These are phyloP conservation scores for Fusarium lateritium DNA, from an alignment of 2,329 filamentous ascomycete species.

Conservation along the genomic window DNA sequence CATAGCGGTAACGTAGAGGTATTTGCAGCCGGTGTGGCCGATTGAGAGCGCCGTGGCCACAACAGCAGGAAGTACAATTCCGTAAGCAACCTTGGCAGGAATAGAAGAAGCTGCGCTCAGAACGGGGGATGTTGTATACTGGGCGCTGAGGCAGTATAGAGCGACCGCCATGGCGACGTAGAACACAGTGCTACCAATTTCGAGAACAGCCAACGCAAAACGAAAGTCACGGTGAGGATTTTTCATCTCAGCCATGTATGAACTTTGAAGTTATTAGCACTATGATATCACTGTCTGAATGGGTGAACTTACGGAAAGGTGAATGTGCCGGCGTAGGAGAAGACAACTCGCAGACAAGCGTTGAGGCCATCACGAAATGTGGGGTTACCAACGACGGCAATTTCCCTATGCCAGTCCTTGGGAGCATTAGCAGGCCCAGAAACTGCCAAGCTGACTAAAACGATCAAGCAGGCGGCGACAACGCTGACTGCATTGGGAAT, in stretches of 20 bases:
- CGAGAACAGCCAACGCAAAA: constrained; percentile 41
- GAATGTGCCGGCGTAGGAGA: constrained; percentile 48
- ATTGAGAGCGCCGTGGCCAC: constrained; percentile 45
- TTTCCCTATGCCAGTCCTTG: constrained; percentile 35
- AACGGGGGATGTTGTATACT: constrained; percentile 44
- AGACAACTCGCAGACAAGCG: constrained; percentile 44
- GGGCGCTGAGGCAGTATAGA: constrained; percentile 45
- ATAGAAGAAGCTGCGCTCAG: constrained; percentile 43
- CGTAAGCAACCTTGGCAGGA: constrained; percentile 49
- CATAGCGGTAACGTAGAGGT: constrained; percentile 41
- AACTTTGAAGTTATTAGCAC: not conserved
- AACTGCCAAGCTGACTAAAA: constrained; percentile 40
- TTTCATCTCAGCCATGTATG: constrained; percentile 49
- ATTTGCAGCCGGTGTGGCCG: constrained; percentile 49
- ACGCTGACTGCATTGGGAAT: constrained; percentile 45
- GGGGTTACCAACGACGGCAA: constrained; percentile 39
- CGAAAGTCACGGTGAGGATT: constrained; percentile 43
- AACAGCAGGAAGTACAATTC: constrained; percentile 46
- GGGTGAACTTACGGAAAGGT: constrained; percentile 40
- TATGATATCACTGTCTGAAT: rapidly evolving
- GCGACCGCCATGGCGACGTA: constrained; percentile 46
- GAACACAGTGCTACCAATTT: constrained; percentile 46
- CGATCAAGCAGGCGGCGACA: constrained; percentile 37
- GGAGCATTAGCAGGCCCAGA: constrained; percentile 39
- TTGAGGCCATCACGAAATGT: constrained; percentile 45